phyloP scores from a whole-genome alignment of 2,329 filamentous ascomycete species.

The Sporothrix inflata region DNA sequence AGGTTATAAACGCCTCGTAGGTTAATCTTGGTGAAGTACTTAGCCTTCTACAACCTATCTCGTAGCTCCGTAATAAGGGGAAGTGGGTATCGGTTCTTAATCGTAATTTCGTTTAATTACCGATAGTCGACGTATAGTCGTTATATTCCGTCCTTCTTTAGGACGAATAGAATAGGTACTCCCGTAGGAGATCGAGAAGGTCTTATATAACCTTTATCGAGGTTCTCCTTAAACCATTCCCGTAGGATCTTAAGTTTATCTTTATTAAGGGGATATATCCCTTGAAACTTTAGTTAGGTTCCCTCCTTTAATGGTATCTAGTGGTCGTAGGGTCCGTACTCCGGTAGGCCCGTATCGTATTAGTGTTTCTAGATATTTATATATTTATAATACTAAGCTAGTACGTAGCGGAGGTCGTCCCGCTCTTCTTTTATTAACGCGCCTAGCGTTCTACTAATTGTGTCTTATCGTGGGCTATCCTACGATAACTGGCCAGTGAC shows the following conservation, averaged over 20 bases:
- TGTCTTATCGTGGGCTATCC: too few relatives aligned
- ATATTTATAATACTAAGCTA: too few relatives aligned
- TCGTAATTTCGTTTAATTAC: not conserved
- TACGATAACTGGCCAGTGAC: not conserved
- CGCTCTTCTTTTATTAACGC: not conserved
- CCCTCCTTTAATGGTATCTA: too few relatives aligned
- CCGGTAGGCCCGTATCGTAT: too few relatives aligned
- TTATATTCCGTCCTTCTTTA: too few relatives aligned
- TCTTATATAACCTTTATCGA: not conserved
- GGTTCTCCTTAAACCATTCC: not conserved
- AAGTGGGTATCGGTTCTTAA: not conserved
- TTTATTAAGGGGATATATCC: too few relatives aligned
- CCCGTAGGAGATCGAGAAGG: not conserved
- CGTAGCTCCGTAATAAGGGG: not conserved
- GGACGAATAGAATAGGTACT: not conserved
- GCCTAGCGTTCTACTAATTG: not conserved
- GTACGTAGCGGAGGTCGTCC: too few relatives aligned
- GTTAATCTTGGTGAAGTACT: not conserved
- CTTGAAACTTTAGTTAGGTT: too few relatives aligned
- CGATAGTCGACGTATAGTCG: too few relatives aligned
- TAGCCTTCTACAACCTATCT: not conserved
- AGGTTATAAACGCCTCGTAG: not conserved
- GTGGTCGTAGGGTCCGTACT: too few relatives aligned
- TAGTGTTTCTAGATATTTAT: too few relatives aligned
- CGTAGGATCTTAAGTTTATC: not conserved